Percentiles rank a stretch among this genome's conserved stretches.
phyloP scores from a whole-genome alignment of 805 yeast genomes.

The Yarrowia sp. region DNA sequence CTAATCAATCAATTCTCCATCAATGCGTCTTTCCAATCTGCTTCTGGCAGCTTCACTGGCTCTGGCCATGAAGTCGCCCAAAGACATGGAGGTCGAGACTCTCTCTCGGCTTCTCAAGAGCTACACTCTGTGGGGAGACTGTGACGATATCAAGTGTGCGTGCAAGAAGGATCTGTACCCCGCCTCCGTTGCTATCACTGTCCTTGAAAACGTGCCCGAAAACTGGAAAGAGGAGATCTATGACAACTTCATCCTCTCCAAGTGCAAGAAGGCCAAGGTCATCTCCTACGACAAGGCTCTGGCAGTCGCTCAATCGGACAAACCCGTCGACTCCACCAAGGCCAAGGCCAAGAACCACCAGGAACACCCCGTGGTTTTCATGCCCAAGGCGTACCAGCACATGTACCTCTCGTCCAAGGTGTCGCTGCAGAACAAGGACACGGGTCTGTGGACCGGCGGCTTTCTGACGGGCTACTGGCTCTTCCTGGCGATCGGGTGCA shows the following conservation, averaged over 20 bases:
- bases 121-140: slow-evolving; percentile 36
- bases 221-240: slow-evolving; percentile 20
- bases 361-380: slow-evolving; percentile 43
- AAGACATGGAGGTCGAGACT: slow-evolving; percentile 21
- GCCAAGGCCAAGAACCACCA: slow-evolving; percentile 37
- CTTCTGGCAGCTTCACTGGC: slow-evolving; percentile 12
- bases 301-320: background rate
- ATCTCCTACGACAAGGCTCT: background rate
- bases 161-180: slow-evolving; percentile 46
- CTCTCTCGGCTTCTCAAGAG: slow-evolving; percentile 18
- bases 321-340: slow-evolving; percentile 37
- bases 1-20: slow-evolving; percentile 28
- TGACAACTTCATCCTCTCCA: background rate
- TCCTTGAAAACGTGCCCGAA: background rate
- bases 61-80: slow-evolving; percentile 15
- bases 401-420: slow-evolving; percentile 6
- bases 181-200: slow-evolving; percentile 46
- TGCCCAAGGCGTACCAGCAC: slow-evolving; percentile 41
- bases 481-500: slow-evolving; percentile 41
- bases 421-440: slow-evolving; percentile 44
- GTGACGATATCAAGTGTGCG: slow-evolving; percentile 47
- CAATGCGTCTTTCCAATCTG: slow-evolving; percentile 10
- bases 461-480: slow-evolving; percentile 49
- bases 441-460: slow-evolving; percentile 48
- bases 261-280: slow-evolving; percentile 22